phyloP scores from a whole-genome alignment of 2,329 filamentous ascomycete species.

The Anthostomella pinea region DNA sequence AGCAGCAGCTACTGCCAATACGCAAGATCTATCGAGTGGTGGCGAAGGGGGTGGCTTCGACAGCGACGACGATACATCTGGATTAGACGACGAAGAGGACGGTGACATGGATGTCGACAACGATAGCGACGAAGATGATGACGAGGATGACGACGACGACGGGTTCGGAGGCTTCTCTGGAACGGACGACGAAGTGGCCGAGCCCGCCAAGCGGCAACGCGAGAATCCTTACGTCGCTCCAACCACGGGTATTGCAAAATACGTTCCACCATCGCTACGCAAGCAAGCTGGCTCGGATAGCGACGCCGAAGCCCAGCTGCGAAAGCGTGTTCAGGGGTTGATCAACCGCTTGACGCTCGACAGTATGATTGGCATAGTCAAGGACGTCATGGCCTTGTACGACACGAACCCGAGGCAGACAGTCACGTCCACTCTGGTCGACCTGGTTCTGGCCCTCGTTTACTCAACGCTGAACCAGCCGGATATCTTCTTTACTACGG shows the following conservation, averaged over 20 bases:
- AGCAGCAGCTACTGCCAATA: conserved; percentile 12
- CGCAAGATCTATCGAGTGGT: too few species aligned
- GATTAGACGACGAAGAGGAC: conserved; percentile 24
- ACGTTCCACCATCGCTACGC: conserved; percentile 83
- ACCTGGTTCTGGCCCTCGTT: conserved; percentile 75
- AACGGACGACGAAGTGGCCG: conserved; percentile 28
- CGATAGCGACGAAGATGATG: conserved; percentile 34
- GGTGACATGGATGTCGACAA: conserved; percentile 27
- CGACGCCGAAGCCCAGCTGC: conserved; percentile 66
- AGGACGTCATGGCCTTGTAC: conserved; percentile 81
- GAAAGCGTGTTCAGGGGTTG: conserved; percentile 79
- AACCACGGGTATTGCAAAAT: conserved; percentile 60
- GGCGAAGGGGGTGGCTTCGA: conserved; percentile 17
- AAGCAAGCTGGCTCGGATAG: conserved; percentile 60
- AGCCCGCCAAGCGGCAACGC: conserved; percentile 46
- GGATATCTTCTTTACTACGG: conserved; percentile 87
- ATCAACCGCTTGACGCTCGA: conserved; percentile 92
- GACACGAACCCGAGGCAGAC: conserved; percentile 80
- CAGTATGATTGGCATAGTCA: conserved; percentile 80
- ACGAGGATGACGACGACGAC: conserved; percentile 29
- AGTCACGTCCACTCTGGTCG: conserved; percentile 76
- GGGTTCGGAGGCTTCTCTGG: conserved; percentile 41
- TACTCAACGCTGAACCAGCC: conserved; percentile 74
- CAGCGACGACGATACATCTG: conserved; percentile 20
- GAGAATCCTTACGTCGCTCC: conserved; percentile 93